phyloP scores from a whole-genome alignment of 768 basidiomycete species.

The Cystoderma amianthinum region DNA sequence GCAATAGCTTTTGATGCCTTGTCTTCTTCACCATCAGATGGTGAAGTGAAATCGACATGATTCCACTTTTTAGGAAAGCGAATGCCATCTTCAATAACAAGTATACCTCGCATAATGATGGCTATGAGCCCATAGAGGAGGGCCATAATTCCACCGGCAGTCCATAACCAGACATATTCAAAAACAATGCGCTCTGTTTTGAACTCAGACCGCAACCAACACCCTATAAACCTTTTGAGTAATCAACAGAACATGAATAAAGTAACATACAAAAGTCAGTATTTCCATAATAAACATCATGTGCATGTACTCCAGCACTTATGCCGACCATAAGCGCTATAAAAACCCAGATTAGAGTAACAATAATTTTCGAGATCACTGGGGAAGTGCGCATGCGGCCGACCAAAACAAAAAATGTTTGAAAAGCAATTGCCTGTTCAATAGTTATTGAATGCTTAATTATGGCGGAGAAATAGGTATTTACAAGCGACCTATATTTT shows the following conservation, averaged over 20 bases:
- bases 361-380: conserved; percentile 15
- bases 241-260: background rate
- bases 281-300: conserved; percentile 23
- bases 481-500: conserved; percentile 5
- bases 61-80: background rate
- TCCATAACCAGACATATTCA: conserved; percentile 40
- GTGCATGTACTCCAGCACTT: conserved; percentile 14
- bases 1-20: conserved; percentile 15
- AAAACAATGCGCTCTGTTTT: conserved; percentile 26
- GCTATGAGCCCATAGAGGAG: conserved; percentile 30
- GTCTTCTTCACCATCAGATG: conserved; percentile 9
- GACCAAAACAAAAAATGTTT: conserved; percentile 37
- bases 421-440: conserved; percentile 26
- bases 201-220: conserved; percentile 30
- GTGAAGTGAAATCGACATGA: conserved; percentile 1
- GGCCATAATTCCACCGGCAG: conserved; percentile 27
- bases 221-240: conserved; percentile 22
- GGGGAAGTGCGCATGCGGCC: conserved; percentile 18
- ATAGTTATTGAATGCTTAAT: background rate
- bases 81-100: conserved; percentile 18
- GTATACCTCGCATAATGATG: conserved; percentile 25
- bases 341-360: conserved; percentile 25
- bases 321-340: conserved; percentile 23
- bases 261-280: conserved; percentile 24
- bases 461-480: background rate